Evolutionary conservation across 352 stramenopile species (phyloP).

Genomic region (Globisporangium uncinulatum): DNA sequence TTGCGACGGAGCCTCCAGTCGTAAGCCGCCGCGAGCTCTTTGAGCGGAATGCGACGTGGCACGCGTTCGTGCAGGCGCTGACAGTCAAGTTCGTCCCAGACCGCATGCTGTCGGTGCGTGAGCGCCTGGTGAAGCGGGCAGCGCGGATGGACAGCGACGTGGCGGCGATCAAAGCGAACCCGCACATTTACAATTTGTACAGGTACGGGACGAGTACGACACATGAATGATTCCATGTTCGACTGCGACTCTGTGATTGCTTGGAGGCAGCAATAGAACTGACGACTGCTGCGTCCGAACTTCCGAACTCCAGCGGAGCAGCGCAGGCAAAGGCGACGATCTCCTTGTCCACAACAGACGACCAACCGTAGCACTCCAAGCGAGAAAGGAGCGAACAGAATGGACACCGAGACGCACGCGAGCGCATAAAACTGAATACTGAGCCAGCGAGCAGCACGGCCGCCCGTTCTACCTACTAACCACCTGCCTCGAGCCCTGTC

Average conservation of each 20-base stretch:
- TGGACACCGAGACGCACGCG: not conserved
- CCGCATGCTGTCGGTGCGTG: constrained; percentile 53
- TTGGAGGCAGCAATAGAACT: too few relatives aligned
- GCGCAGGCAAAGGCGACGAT: not conserved
- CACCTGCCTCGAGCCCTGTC: not conserved
- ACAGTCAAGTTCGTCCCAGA: constrained; percentile 66
- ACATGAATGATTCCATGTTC: too few relatives aligned
- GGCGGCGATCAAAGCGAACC: constrained; percentile 47
- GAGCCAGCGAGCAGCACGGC: constrained; percentile 1
- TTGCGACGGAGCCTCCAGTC: not conserved
- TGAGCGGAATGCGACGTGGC: constrained; percentile 35
- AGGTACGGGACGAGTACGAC: constrained; percentile 17
- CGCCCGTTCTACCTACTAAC: not conserved
- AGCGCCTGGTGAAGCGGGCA: constrained; percentile 48
- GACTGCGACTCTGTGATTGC: not conserved
- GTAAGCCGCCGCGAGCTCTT: constrained; percentile 36
- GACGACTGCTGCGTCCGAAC: too few relatives aligned
- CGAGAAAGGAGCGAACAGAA: not conserved
- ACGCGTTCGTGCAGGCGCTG: constrained; percentile 51
- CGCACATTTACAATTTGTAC: constrained; percentile 63
- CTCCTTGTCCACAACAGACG: not conserved
- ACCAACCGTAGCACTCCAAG: not conserved
- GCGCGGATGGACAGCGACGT: constrained; percentile 44
- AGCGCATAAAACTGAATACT: constrained; percentile 2
- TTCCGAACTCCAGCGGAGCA: not conserved